A percentile compares a stretch with the other conserved stretches of the same genome.
Conservation (phyloP, 441 rosid genomes). For the Populus hybrid region DNA sequence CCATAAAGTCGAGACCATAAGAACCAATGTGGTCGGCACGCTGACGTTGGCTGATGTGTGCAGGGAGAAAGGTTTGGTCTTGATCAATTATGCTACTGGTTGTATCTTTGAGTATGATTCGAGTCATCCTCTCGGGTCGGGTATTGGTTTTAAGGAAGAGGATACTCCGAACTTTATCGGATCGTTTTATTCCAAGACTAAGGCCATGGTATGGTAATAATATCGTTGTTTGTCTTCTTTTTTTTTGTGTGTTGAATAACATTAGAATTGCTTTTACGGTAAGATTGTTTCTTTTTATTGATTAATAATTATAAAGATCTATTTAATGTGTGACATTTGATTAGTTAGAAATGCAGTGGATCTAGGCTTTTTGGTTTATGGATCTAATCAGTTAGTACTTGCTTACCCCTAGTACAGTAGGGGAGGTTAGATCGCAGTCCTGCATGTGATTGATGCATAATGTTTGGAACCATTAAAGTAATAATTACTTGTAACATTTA, state of each 20-base stretch:
- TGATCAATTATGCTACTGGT: conserved; percentile 82
- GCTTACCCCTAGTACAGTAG: no score
- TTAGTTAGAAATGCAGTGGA: background rate
- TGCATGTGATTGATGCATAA: background rate
- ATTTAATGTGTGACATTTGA: background rate
- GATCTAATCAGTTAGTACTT: background rate
- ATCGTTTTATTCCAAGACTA: conserved; percentile 87
- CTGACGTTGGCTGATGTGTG: conserved; percentile 81
- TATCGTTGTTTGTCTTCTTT: background rate
- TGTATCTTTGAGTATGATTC: conserved; percentile 85
- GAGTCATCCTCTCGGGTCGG: conserved; percentile 64
- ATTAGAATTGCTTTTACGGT: background rate
- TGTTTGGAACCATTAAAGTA: background rate
- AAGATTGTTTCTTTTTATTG: background rate
- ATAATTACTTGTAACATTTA: background rate
- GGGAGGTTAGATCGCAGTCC: background rate
- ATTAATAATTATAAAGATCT: conserved; percentile 1
- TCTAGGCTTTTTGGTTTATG: background rate
- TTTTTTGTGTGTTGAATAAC: no score
- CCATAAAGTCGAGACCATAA: conserved; percentile 83
- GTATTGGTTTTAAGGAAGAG: conserved; percentile 81
- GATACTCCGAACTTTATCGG: conserved; percentile 84
- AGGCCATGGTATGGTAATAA: conserved; percentile 67
- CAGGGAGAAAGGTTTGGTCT: conserved; percentile 53
- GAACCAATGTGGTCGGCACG: conserved; percentile 81